These are phyloP conservation scores for Phytophthora litchii DNA, from an alignment of 352 stramenopile species.

Conservation along the genomic window DNA sequence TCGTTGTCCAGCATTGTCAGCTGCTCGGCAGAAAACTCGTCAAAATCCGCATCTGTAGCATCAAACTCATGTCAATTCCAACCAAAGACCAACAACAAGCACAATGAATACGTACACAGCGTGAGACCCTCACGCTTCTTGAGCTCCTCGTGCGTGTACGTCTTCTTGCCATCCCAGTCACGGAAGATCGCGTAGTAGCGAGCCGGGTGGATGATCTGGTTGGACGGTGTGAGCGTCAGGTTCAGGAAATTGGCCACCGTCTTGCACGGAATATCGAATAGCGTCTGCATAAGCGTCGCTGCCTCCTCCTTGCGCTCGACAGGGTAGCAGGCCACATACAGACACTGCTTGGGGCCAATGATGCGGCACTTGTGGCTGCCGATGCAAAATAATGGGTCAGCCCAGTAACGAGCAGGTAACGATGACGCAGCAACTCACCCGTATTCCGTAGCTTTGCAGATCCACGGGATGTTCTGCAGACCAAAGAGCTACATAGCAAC, in stretches of 20 bases:
- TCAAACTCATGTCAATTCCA: conserved; percentile 13
- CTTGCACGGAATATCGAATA: conserved; percentile 92
- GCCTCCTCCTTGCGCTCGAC: conserved; percentile 84
- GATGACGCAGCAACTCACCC: conserved; percentile 40
- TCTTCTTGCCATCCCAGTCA: conserved; percentile 92
- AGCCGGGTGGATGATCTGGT: conserved; percentile 94
- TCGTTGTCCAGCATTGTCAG: conserved; percentile 94
- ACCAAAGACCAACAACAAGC: neutral
- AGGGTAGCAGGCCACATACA: conserved; percentile 92
- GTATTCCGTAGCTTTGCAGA: conserved; percentile 92
- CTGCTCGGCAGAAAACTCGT: conserved; percentile 92
- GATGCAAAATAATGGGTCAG: conserved; percentile 4
- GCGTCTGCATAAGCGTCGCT: conserved; percentile 79
- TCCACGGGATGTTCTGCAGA: conserved; percentile 95
- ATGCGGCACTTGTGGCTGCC: conserved; percentile 87
- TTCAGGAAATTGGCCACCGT: conserved; percentile 94
- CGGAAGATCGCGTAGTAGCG: conserved; percentile 94
- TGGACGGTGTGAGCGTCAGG: conserved; percentile 92
- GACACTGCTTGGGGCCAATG: conserved; percentile 90
- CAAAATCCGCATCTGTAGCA: conserved; percentile 87
- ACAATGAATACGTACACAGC: conserved; percentile 65
- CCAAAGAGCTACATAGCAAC: conserved; percentile 80
- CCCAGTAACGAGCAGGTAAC: conserved; percentile 4
- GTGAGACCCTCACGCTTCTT: conserved; percentile 87
- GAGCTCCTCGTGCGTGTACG: conserved; percentile 86